Percentiles rank a stretch among this genome's conserved stretches.
phyloP scores from a whole-genome alignment of 352 stramenopile genomes.

The Stephanocyclus meneghinianus region DNA sequence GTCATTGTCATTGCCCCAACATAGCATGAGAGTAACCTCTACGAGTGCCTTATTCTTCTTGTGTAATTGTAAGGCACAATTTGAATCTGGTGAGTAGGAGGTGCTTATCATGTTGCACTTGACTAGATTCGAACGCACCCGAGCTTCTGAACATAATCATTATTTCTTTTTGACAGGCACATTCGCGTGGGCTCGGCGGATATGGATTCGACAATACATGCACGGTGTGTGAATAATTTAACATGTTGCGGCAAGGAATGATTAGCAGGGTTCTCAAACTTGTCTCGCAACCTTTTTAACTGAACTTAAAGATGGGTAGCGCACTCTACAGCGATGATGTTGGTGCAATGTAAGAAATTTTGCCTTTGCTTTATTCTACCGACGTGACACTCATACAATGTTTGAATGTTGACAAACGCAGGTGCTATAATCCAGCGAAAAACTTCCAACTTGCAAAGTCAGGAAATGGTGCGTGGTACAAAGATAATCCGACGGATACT shows the following conservation, averaged over 20 bases:
- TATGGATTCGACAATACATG: conserved; percentile 38
- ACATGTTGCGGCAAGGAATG: conserved; percentile 3
- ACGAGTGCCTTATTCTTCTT: not conserved
- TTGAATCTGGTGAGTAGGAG: conserved; percentile 11
- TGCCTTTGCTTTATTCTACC: not conserved
- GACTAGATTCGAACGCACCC: not conserved
- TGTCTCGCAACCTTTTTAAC: not conserved
- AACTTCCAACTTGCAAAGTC: conserved; percentile 39
- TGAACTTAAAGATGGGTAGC: conserved; percentile 30
- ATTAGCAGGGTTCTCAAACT: not conserved
- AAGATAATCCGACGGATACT: conserved; percentile 13
- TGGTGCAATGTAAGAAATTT: conserved; percentile 18
- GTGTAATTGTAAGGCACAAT: conserved; percentile 1
- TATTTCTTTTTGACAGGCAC: conserved; percentile 2
- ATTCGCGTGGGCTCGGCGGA: conserved; percentile 37
- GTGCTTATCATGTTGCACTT: no score
- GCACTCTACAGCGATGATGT: conserved; percentile 43
- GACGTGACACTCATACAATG: not conserved
- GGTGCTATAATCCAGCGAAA: conserved; percentile 59
- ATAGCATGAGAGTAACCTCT: no score
- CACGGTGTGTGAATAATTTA: conserved; percentile 2
- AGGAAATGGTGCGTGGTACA: conserved; percentile 34
- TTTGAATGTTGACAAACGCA: not conserved
- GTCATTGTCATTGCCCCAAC: not conserved
- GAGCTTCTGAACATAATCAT: not conserved